A percentile compares a stretch with the other conserved stretches of the same genome.
phyloP scores from a whole-genome alignment of 2,329 filamentous ascomycete species.

The Drechslera avenae region DNA sequence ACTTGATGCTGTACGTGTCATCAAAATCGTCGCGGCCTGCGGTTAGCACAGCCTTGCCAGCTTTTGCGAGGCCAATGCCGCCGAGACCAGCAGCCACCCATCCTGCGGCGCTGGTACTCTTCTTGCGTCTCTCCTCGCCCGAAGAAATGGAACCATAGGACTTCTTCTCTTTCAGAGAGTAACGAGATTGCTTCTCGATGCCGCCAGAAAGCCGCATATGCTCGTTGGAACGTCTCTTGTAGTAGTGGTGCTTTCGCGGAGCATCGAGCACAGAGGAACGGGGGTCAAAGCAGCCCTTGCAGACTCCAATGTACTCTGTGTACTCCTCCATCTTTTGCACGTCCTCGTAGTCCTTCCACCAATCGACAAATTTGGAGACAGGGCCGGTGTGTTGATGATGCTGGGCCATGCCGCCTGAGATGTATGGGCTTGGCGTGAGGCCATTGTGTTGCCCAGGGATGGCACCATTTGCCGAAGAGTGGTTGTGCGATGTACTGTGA shows the following conservation, averaged over 20 bases:
- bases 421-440: conserved; percentile 26
- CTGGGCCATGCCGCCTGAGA: conserved; percentile 51
- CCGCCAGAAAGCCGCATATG: conserved; percentile 52
- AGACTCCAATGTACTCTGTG: conserved; percentile 69
- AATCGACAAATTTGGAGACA: conserved; percentile 61
- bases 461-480: conserved; percentile 37
- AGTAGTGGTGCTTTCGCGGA: conserved; percentile 65
- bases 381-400: conserved; percentile 61
- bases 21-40: conserved; percentile 60
- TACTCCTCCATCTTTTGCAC: conserved; percentile 70
- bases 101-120: conserved; percentile 53
- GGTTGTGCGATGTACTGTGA: conserved; percentile 27
- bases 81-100: conserved; percentile 62
- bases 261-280: conserved; percentile 61
- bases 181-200: conserved; percentile 64
- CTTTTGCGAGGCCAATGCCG: conserved; percentile 58
- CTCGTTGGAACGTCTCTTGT: conserved; percentile 53
- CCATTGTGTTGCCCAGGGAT: conserved; percentile 36
- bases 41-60: conserved; percentile 60
- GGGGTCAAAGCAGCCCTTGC: conserved; percentile 68
- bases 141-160: conserved; percentile 40
- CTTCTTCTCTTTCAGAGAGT: conserved; percentile 46
- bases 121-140: conserved; percentile 44
- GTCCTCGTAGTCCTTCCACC: conserved; percentile 68
- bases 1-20: conserved; percentile 64